Base-by-base conservation (phyloP, 2,329 filamentous ascomycete species). In the Fusarium falciforme region DNA sequence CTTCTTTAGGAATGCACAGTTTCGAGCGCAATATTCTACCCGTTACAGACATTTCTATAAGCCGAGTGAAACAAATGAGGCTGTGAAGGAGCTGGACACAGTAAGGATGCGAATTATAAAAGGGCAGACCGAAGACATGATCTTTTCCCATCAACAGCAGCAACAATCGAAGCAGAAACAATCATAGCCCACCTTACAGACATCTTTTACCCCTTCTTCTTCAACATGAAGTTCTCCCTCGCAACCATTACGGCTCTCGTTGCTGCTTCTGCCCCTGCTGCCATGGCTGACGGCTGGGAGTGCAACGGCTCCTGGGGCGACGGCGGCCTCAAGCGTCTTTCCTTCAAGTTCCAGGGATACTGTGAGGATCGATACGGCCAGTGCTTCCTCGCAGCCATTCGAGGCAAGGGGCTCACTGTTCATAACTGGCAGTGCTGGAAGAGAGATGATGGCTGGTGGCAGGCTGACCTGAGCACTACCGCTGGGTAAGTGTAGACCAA, bases 371-470 rank as follows among this genome's bases (percentile, higher is more conserved):
- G 52, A 8, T 35, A 57, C 31, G 52, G 52, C 52, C 52, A 57
- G 29, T 57, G 52, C 16, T 57, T 57, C n/a, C 8, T 57, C 10
- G 52, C n/a, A 12, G 52, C 31, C n/a, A 36, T 57, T 57, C 52
- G 52, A 3, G 52, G 52, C 20, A 57, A 57, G 31, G 52, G 52
- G 14, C 16, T 57, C 31, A 35, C 52, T 11, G 52, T 57, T 17
- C 52, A 57, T 20, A 57, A 57, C 52, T 57, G 52, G 52, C 52
- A 57, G 31, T 57, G 52, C n/a, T 57, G 52, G 52, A 33, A 57
- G 52, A 17, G 29, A 2, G 52, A 35, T 36, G 52, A 57, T 17
- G 52, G 52, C 6, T 57, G 29, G 29, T 57, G 52, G 52, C 52
- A 57, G 31, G 52, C 29, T 8, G 52, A 57, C 31, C 10, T 57